Conservation (phyloP, 345 rosid genomes). For the Citrus australasica region DNA sequence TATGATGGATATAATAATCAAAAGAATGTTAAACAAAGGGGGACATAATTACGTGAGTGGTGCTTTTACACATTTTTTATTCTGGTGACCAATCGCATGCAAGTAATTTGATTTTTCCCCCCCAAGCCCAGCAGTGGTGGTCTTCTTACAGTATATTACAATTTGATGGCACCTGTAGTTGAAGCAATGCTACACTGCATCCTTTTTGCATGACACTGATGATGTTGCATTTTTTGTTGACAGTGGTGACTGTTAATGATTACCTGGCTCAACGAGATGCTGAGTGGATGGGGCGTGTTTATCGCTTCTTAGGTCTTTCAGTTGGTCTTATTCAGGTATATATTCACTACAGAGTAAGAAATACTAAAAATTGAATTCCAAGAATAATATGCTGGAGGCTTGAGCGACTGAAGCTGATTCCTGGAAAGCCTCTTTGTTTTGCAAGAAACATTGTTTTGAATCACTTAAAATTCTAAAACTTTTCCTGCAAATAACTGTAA, state of each 20-base stretch:
- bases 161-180: neutral
- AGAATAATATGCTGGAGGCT: neutral
- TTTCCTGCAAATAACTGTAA: constrained; percentile 1
- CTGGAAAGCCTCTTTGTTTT: neutral
- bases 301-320: constrained; percentile 87
- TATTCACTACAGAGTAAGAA: constrained; percentile 2
- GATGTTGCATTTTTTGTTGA: constrained; percentile 25
- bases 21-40: neutral
- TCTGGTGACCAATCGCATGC: neutral
- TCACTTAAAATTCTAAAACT: neutral
- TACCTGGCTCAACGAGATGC: constrained; percentile 98
- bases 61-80: neutral
- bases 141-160: neutral
- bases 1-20: neutral
- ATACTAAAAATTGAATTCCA: neutral
- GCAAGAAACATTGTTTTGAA: neutral
- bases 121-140: neutral
- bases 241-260: constrained; percentile 98
- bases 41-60: neutral
- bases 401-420: neutral
- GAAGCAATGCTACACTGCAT: neutral
- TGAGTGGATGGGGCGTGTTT: constrained; percentile 99
- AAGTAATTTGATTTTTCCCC: neutral
- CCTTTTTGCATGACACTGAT: neutral
- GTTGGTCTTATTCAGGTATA: constrained; percentile 93